Conservation (phyloP, 192 early-diverging fungal genomes). For the Backusella tarrabulga region DNA sequence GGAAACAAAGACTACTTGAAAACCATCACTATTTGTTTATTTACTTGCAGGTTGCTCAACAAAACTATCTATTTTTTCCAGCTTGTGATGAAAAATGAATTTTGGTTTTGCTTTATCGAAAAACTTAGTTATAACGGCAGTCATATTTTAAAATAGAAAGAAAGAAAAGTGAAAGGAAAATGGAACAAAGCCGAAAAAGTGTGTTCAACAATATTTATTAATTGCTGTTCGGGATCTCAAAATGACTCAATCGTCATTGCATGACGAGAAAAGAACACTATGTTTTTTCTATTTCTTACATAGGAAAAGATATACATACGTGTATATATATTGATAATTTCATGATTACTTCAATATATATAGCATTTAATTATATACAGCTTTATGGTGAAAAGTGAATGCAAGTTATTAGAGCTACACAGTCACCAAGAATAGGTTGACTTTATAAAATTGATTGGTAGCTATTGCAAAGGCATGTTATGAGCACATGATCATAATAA, state of each 20-base stretch:
- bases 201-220: not conserved
- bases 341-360: not conserved
- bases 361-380: not conserved
- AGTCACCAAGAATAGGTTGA: not conserved
- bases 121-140: slow-evolving; percentile 9
- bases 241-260: not conserved
- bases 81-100: not conserved
- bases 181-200: not conserved
- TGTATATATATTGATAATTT: not conserved
- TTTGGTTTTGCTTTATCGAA: slow-evolving; percentile 20
- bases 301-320: not conserved
- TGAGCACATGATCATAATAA: not conserved
- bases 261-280: not conserved
- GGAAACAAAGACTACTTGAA: not conserved
- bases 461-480: not conserved
- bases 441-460: no score
- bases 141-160: not conserved
- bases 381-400: not conserved
- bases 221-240: not conserved
- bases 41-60: not conserved
- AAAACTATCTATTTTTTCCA: not conserved
- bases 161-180: not conserved
- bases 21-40: not conserved
- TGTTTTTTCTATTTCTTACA: not conserved
- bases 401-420: not conserved